These are phyloP conservation scores for Buxus sempervirens DNA, from an alignment of 164 flowering plant species.

Conservation along the genomic window DNA sequence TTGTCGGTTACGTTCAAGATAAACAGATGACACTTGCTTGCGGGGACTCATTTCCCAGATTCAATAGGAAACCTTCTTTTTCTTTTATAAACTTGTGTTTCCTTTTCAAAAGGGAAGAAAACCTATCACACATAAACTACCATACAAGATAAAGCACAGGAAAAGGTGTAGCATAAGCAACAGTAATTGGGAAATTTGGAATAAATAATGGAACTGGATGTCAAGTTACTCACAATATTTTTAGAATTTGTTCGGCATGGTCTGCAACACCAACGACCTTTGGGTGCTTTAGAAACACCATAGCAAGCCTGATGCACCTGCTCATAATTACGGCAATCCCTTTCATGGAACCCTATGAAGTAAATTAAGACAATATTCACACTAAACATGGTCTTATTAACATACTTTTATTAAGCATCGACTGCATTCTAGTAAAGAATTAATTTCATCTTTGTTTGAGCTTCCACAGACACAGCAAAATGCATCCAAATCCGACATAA, in stretches of 20 bases:
- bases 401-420: constrained; percentile 48
- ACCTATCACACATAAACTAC: no score
- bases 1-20: background rate
- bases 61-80: no score
- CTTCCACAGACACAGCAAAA: constrained; percentile 64
- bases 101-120: no score
- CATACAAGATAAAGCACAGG: background rate
- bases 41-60: no score
- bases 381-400: constrained; percentile 3
- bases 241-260: constrained; percentile 47
- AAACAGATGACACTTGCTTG: no score
- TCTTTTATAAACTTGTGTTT: no score
- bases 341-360: background rate
- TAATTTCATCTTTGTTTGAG: constrained; percentile 40
- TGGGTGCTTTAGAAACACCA: constrained; percentile 54
- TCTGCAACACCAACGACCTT: constrained; percentile 54
- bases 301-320: constrained; percentile 75
- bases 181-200: no score
- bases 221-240: constrained; percentile 40
- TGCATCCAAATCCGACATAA: constrained; percentile 26
- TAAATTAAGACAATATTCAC: background rate
- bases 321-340: constrained; percentile 10
- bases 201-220: background rate
- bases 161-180: background rate
- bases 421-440: constrained; percentile 46